A percentile compares a stretch with the other conserved stretches of the same genome.
Evolutionary conservation across 768 basidiomycete genomes (phyloP).

Genomic region (Bullera alba): DNA sequence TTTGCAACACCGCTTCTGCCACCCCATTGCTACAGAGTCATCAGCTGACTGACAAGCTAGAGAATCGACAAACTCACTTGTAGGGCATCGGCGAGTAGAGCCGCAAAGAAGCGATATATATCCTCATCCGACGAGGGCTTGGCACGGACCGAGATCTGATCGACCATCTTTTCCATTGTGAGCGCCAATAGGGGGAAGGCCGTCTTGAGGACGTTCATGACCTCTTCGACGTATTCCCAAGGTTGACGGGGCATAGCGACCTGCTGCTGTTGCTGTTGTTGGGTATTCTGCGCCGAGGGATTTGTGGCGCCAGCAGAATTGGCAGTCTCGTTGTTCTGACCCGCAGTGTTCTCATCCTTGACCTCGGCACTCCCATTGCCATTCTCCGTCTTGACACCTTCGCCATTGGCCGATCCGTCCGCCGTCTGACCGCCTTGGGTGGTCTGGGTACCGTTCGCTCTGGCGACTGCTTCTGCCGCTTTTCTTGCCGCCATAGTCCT

Average conservation of each 20-base stretch:
- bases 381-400: constrained; percentile 8
- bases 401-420: neutral
- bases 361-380: constrained; percentile 13
- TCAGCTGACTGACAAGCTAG: neutral
- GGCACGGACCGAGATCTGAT: constrained; percentile 83
- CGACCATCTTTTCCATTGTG: constrained; percentile 93
- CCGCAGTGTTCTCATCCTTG: too few relatives aligned
- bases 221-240: constrained; percentile 87
- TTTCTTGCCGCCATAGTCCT: constrained; percentile 14
- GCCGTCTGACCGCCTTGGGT: neutral
- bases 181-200: constrained; percentile 89
- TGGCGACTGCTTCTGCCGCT: constrained; percentile 19
- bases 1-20: constrained; percentile 36
- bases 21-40: constrained; percentile 46
- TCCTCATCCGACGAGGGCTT: constrained; percentile 87
- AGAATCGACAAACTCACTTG: constrained; percentile 52
- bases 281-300: constrained; percentile 1
- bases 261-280: constrained; percentile 30
- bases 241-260: constrained; percentile 52
- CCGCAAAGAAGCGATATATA: constrained; percentile 79
- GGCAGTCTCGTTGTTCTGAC: too few relatives aligned
- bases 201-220: constrained; percentile 87
- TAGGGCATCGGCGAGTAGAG: constrained; percentile 79
- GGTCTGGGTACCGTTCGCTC: constrained; percentile 16
- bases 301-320: neutral